These are phyloP conservation scores for Tolypocladium sp. DNA, from an alignment of 2,329 filamentous ascomycete genomes.

Conservation along the genomic window DNA sequence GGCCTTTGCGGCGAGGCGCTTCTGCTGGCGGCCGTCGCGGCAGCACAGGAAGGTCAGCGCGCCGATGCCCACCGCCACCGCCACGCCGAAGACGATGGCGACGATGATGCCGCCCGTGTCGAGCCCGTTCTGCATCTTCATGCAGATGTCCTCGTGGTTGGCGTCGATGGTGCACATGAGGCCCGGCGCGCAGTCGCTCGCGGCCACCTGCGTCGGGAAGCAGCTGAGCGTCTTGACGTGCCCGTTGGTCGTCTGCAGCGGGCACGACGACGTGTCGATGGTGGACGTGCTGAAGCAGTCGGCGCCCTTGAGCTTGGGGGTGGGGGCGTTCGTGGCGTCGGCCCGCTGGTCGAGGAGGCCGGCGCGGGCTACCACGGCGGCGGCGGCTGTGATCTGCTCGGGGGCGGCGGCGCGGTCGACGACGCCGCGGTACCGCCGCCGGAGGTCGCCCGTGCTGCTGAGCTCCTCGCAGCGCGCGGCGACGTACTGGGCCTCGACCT, in stretches of 20 bases:
- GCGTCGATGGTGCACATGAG: constrained; percentile 34
- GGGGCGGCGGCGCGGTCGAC: neutral
- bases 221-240: constrained; percentile 27
- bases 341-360: constrained; percentile 9
- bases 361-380: neutral
- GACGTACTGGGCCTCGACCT: constrained; percentile 17
- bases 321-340: constrained; percentile 8
- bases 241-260: constrained; percentile 25
- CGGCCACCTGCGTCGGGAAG: constrained; percentile 22
- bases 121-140: constrained; percentile 25
- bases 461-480: constrained; percentile 22
- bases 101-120: constrained; percentile 37
- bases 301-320: constrained; percentile 10
- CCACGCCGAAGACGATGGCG: constrained; percentile 35
- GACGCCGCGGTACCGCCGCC: constrained; percentile 15
- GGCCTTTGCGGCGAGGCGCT: constrained; percentile 31
- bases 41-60: constrained; percentile 42
- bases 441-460: constrained; percentile 15
- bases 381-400: neutral
- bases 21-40: constrained; percentile 36
- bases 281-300: constrained; percentile 28
- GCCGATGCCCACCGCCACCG: constrained; percentile 25
- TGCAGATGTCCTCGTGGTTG: constrained; percentile 30
- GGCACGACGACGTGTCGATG: constrained; percentile 28
- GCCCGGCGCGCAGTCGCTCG: constrained; percentile 30